Percentiles rank a stretch among this genome's conserved stretches.
Conservation (phyloP, 73 alveolate genomes). For the Durusdinium trenchii region DNA sequence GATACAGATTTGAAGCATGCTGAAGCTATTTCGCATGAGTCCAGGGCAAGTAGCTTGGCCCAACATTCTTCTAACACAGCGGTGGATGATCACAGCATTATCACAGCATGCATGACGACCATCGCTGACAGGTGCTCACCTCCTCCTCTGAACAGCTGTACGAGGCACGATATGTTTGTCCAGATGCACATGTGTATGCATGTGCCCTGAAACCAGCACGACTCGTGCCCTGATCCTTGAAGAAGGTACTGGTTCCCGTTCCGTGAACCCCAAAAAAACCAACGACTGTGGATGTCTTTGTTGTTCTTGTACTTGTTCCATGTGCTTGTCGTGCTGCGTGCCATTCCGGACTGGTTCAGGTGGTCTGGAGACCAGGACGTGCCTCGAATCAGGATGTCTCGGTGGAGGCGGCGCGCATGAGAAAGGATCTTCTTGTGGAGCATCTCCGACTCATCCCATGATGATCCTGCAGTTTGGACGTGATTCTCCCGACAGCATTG, state of each 20-base stretch:
- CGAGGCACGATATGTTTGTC: constrained; percentile 37
- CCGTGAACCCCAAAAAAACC: background rate
- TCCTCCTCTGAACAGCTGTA: constrained; percentile 41
- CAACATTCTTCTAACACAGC: background rate
- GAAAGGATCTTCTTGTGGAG: background rate
- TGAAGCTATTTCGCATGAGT: too few relatives aligned
- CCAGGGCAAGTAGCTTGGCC: background rate
- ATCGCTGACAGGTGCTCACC: constrained; percentile 21
- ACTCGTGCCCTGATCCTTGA: background rate
- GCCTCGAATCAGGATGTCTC: background rate
- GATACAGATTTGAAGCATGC: too few relatives aligned
- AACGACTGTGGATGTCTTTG: background rate
- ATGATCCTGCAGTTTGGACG: too few relatives aligned
- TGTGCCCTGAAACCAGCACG: background rate
- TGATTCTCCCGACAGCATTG: too few relatives aligned
- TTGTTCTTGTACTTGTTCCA: background rate
- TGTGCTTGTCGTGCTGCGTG: background rate
- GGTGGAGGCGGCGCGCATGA: background rate
- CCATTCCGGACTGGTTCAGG: background rate
- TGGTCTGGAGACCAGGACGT: constrained; percentile 34
- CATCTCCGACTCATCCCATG: too few relatives aligned
- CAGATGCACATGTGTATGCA: background rate
- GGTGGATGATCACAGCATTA: background rate
- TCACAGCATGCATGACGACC: background rate
- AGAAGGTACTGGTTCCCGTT: background rate